Percentiles rank a stretch among this genome's conserved stretches.
phyloP scores from a whole-genome alignment of 169 alveolate genomes.

The Amoebophrya sp. region DNA sequence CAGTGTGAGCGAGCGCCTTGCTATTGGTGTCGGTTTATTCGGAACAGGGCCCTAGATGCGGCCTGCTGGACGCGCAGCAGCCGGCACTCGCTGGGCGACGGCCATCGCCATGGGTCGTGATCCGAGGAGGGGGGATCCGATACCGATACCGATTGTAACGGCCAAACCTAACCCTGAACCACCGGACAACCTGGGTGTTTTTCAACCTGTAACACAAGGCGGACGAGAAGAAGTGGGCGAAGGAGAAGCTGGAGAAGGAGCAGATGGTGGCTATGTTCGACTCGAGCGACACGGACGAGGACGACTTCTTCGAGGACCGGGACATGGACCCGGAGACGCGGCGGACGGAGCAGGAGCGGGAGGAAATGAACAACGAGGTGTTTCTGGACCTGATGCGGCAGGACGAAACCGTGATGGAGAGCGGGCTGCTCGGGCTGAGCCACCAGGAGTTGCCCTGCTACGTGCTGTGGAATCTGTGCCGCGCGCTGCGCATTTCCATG shows the following conservation, averaged over 20 bases:
- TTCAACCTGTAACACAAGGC: too few relatives aligned
- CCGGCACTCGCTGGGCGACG: too few relatives aligned
- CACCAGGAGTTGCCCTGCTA: background rate
- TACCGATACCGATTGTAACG: too few relatives aligned
- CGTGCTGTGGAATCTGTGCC: background rate
- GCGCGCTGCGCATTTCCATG: background rate
- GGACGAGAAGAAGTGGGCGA: background rate
- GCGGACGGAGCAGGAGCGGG: background rate
- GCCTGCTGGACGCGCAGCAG: too few relatives aligned
- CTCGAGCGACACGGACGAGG: background rate
- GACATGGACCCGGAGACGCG: background rate
- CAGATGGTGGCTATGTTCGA: background rate
- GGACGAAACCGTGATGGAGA: background rate
- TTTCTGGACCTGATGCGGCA: background rate
- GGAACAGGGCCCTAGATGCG: too few relatives aligned
- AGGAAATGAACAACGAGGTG: background rate
- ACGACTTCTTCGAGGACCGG: background rate
- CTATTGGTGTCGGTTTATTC: too few relatives aligned
- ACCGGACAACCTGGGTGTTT: too few relatives aligned
- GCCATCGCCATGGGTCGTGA: too few relatives aligned
- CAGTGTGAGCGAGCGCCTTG: too few relatives aligned
- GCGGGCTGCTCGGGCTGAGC: background rate
- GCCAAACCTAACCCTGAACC: too few relatives aligned
- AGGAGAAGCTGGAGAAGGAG: background rate
- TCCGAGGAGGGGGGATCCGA: too few relatives aligned